phyloP scores from a whole-genome alignment of 768 basidiomycete species.

The Thelephora ganbajun region DNA sequence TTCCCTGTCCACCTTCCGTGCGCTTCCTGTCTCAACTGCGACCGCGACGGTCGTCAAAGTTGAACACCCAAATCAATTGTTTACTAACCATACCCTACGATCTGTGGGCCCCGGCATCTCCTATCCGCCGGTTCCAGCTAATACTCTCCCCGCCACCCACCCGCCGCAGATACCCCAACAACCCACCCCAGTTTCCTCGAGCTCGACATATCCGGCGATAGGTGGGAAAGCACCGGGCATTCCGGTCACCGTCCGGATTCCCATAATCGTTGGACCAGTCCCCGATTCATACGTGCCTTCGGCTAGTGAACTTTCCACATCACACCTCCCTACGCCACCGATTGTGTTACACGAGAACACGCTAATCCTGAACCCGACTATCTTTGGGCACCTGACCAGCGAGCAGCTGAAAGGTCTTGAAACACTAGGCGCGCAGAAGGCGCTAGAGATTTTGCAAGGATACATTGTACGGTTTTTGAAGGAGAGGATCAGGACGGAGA shows the following conservation, averaged over 20 bases:
- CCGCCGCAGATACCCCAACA: background rate
- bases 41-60: slow-evolving; percentile 10
- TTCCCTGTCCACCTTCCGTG: slow-evolving; percentile 2
- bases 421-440: slow-evolving; percentile 68
- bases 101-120: slow-evolving; percentile 13
- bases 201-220: background rate
- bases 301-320: slow-evolving; percentile 19
- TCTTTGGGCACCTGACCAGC: slow-evolving; percentile 65
- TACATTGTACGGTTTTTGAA: slow-evolving; percentile 81
- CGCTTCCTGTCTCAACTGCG: slow-evolving; percentile 1
- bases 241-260: slow-evolving; percentile 43
- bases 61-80: background rate
- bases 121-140: slow-evolving; percentile 3
- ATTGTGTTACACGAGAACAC: slow-evolving; percentile 79
- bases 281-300: slow-evolving; percentile 46
- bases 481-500: slow-evolving; percentile 42
- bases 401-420: slow-evolving; percentile 67
- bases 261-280: slow-evolving; percentile 64
- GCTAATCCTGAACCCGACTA: slow-evolving; percentile 71
- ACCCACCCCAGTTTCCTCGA: slow-evolving; percentile 3
- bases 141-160: slow-evolving; percentile 13
- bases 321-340: slow-evolving; percentile 26
- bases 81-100: background rate
- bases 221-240: slow-evolving; percentile 8
- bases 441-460: slow-evolving; percentile 66